These are phyloP conservation scores for Hypoxylon intermedium DNA, from an alignment of 495 filamentous ascomycete species.

Conservation along the genomic window DNA sequence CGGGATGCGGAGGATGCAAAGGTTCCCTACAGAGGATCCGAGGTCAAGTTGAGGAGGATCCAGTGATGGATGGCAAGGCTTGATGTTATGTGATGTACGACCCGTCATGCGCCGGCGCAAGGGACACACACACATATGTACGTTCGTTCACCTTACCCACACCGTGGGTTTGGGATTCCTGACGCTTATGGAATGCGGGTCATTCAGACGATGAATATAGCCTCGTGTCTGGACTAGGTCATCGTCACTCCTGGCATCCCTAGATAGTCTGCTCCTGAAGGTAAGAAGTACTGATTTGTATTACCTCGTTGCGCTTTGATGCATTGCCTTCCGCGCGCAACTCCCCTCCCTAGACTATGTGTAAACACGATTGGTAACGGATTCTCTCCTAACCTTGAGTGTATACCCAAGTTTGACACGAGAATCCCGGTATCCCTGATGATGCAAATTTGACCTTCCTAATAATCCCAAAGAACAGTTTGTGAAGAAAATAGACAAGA, in stretches of 20 bases:
- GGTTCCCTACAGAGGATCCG: constrained; percentile 12
- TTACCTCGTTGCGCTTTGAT: constrained; percentile 23
- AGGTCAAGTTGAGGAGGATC: not conserved
- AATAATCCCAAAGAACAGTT: constrained; percentile 8
- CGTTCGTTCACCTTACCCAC: no score
- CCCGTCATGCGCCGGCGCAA: no score
- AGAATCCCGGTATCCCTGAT: constrained; percentile 29
- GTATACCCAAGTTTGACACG: constrained; percentile 15
- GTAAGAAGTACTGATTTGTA: no score
- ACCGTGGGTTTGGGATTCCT: no score
- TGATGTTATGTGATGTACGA: no score
- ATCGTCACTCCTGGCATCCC: no score
- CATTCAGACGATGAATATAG: no score
- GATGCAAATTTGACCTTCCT: constrained; percentile 36
- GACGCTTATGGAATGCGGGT: no score
- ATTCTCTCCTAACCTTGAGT: constrained; percentile 1
- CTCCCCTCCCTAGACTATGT: constrained; percentile 27
- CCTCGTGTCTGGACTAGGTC: no score
- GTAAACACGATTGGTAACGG: constrained; percentile 12
- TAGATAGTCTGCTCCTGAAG: no score
- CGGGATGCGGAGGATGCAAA: constrained; percentile 6
- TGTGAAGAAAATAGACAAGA: constrained; percentile 19
- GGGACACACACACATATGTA: no score
- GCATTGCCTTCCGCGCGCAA: constrained; percentile 37
- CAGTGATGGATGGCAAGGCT: no score